Evolutionary conservation across 2,329 filamentous ascomycete genomes (phyloP), one percentile per base, ranked within the genome.

Genomic region (Alternaria arbusti): DNA sequence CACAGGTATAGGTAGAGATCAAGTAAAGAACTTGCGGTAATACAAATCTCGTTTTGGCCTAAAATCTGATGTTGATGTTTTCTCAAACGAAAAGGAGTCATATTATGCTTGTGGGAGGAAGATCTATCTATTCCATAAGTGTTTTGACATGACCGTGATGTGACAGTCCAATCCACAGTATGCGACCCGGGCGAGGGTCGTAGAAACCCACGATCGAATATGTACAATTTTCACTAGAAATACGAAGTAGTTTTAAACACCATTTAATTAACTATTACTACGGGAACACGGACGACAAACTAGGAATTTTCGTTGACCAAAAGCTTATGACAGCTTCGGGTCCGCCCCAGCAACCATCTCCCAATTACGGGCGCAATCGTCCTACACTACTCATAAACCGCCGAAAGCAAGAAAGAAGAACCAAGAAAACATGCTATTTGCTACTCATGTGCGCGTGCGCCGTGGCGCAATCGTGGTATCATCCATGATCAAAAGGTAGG

Each of bases 381-480:
- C 40, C 46, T 47, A 28, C 45, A 12, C 54, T 4, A 43, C 8
- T 47, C 54, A 44, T 22, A 4, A 55, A 11, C 30, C 36, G 23
- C 36, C 43, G n/a, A 57, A 40, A 57, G 45, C 57, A 44, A 57
- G 25, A 57, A 67, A 62, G 43, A 44, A 57, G 22, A 51, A 66
- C 60, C 40, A 17, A 59, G 60, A 64, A 40, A 58, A 59, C 28
- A 57, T 44, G 23, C 49, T 57, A 40, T 70, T 63, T 55, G 17
- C 69, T 61, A 65, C 60, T 64, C 60, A 62, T 72, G 64, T 69
- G 61, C 64, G 68, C 22, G 51, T 69, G 65, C 66, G 65, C 65
- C 60, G 30, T 63, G 25, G 62, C 66, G 68, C 67, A 68, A 64
- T 66, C 64, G 70, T 78, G 75, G 74, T 78, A 78, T 78, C 74